Evolutionary conservation across 2,329 filamentous ascomycete genomes (phyloP).

Genomic region (Neonectria neomacrospora): DNA sequence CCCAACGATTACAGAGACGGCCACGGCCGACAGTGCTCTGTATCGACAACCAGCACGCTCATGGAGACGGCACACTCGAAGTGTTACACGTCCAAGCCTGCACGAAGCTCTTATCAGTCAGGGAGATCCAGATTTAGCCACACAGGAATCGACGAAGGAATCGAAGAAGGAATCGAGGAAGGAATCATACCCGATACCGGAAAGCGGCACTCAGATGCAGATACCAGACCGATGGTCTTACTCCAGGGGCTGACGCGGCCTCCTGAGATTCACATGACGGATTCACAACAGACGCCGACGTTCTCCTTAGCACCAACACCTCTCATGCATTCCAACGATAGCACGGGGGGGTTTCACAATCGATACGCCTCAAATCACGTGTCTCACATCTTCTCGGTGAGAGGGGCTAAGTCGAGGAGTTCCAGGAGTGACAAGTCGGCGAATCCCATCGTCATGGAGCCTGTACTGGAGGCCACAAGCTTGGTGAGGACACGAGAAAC

Average conservation of each 20-base stretch:
- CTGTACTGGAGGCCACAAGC: constrained; percentile 39
- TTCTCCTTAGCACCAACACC: constrained; percentile 6
- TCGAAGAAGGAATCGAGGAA: neutral
- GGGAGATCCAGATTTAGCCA: constrained; percentile 1
- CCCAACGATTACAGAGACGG: neutral
- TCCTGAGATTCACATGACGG: constrained; percentile 9
- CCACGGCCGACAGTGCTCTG: constrained; percentile 21
- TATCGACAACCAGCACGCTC: constrained; percentile 34
- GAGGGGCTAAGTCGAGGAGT: constrained; percentile 27
- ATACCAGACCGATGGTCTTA: constrained; percentile 2
- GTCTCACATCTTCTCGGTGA: constrained; percentile 42
- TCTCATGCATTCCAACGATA: constrained; percentile 11
- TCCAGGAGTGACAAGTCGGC: constrained; percentile 32
- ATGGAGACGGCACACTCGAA: constrained; percentile 28
- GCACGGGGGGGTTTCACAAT: constrained; percentile 14
- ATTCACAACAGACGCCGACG: constrained; percentile 1
- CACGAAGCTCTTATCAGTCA: constrained; percentile 32
- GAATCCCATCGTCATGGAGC: constrained; percentile 25
- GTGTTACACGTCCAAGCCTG: constrained; percentile 27
- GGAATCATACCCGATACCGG: neutral
- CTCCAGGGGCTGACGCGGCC: constrained; percentile 8
- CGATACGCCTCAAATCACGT: constrained; percentile 32
- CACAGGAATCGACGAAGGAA: neutral
- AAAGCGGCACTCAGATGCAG: constrained; percentile 2
- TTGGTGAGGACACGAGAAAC: constrained; percentile 59